Percentiles rank a stretch among this genome's conserved stretches.
Evolutionary conservation across 2,329 filamentous ascomycete genomes (phyloP).

Genomic region (Neonectria punicea): DNA sequence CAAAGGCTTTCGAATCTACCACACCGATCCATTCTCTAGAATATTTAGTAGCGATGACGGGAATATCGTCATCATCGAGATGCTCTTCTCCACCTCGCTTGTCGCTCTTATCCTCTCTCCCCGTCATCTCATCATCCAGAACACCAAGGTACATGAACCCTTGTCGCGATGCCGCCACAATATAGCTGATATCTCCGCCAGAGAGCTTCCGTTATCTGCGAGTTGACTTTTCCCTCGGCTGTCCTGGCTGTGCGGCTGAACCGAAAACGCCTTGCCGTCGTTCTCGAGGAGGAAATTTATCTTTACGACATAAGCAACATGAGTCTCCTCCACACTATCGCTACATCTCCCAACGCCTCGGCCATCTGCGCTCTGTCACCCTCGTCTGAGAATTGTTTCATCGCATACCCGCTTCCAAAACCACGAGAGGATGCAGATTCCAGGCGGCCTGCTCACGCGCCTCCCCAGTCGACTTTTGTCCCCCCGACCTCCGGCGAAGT

Average conservation of each 20-base stretch:
- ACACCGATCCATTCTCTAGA: slow-evolving; percentile 94
- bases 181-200: slow-evolving; percentile 45
- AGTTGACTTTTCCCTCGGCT: slow-evolving; percentile 97
- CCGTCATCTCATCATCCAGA: slow-evolving; percentile 92
- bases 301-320: slow-evolving; percentile 99
- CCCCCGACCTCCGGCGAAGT: slow-evolving; percentile 91
- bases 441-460: slow-evolving; percentile 80
- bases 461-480: slow-evolving; percentile 81
- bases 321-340: slow-evolving; percentile 91
- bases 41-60: slow-evolving; percentile 95
- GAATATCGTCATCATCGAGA: slow-evolving; percentile 96
- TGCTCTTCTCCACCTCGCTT: slow-evolving; percentile 97
- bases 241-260: slow-evolving; percentile 95
- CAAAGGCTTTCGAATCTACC: slow-evolving; percentile 95
- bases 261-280: slow-evolving; percentile 90
- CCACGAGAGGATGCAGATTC: slow-evolving; percentile 69
- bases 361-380: slow-evolving; percentile 94
- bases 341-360: slow-evolving; percentile 91
- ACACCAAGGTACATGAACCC: slow-evolving; percentile 79
- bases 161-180: slow-evolving; percentile 2
- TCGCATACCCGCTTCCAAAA: slow-evolving; percentile 90
- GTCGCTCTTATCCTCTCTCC: slow-evolving; percentile 94
- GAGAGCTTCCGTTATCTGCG: slow-evolving; percentile 88
- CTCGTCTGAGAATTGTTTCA: slow-evolving; percentile 94
- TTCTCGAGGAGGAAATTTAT: slow-evolving; percentile 96